These are phyloP conservation scores for Saccharum hybrid DNA, from an alignment of 202 grass and related monocot genomes.

Conservation along the genomic window DNA sequence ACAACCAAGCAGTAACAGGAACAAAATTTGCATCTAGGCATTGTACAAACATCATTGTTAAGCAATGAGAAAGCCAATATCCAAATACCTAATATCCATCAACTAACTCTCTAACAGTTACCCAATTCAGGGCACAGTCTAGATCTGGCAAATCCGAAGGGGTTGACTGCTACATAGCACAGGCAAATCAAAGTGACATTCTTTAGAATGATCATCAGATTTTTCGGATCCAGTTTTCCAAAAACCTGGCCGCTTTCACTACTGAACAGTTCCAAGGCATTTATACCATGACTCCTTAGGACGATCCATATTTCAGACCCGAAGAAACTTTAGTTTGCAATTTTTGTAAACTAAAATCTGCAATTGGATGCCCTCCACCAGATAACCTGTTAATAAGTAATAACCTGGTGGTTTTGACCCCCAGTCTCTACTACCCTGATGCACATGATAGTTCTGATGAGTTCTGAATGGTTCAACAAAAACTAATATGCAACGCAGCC, in stretches of 20 bases:
- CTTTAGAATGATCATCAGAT: not conserved
- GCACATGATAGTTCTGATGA: constrained; percentile 7
- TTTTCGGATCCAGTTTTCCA: not conserved
- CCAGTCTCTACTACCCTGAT: not conserved
- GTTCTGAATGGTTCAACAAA: constrained; percentile 17
- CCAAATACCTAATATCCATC: not conserved
- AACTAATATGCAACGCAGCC: not conserved
- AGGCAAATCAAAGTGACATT: too few relatives aligned
- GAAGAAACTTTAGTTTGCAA: not conserved
- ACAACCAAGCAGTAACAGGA: not conserved
- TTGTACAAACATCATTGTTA: not conserved
- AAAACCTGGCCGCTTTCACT: not conserved
- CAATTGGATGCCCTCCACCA: not conserved
- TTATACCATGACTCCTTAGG: not conserved
- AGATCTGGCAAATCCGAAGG: too few relatives aligned
- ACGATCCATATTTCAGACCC: not conserved
- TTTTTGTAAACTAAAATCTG: constrained; percentile 1
- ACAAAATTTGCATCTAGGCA: not conserved
- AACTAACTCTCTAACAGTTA: not conserved
- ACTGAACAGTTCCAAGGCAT: not conserved
- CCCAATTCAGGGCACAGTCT: not conserved
- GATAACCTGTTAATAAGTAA: not conserved
- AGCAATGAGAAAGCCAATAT: constrained; percentile 18
- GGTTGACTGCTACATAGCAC: too few relatives aligned
- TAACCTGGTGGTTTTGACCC: not conserved